Base-by-base conservation (phyloP, 371 early-diverging fungal genomes). In the Mortierella sp. region DNA sequence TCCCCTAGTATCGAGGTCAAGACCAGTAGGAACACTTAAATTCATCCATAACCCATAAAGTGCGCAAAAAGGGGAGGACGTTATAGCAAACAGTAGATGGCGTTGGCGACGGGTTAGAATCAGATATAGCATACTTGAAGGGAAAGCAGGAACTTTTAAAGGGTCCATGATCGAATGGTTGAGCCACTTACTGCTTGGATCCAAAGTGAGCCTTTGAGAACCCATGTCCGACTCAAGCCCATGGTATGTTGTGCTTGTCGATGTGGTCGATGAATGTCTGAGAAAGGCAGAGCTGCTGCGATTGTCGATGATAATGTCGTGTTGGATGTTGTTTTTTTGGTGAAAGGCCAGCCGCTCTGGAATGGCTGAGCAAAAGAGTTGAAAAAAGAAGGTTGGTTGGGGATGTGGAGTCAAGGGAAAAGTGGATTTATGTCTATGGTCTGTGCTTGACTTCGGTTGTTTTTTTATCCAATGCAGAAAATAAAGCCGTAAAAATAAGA, bases 131-230 rank as follows among this genome's bases (percentile, higher is more conserved):
- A 14, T 19, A n/a, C 7, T 0, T 3, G 16, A 22, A 2, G 31
- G 40, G 39, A 24, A 45, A 22, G 5, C 19, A 48, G 22, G 22
- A 48, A 48, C 9, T 8, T 34, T 34, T 37, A 43, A 31, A 45
- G 66, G 43, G 22, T 43, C n/a, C 66, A 47, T 48, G 26, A 13
- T 68, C 40, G n/a, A 0, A 41, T 41, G 63, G 45, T 48, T 41
- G 63, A 39, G 39, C 52, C 34, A 71, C 77, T 55, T 81, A 81
- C 82, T 40, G 78, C 78, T 37, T 81, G 82, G n/a, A 77, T 48
- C 82, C 82, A 81, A 40, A 81, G 82, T 14, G 74, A 73, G 47
- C 66, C 66, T 67, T 77, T 81, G 72, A 81, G 82, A 44, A 81
- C 34, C 10, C 64, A 52, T 41, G 61, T 44, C 44, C 70, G 66